A percentile compares a stretch with the other conserved stretches of the same genome.
These are phyloP conservation scores for Cucumis cinereus DNA, from an alignment of 306 rosid species.

Conservation along the genomic window DNA sequence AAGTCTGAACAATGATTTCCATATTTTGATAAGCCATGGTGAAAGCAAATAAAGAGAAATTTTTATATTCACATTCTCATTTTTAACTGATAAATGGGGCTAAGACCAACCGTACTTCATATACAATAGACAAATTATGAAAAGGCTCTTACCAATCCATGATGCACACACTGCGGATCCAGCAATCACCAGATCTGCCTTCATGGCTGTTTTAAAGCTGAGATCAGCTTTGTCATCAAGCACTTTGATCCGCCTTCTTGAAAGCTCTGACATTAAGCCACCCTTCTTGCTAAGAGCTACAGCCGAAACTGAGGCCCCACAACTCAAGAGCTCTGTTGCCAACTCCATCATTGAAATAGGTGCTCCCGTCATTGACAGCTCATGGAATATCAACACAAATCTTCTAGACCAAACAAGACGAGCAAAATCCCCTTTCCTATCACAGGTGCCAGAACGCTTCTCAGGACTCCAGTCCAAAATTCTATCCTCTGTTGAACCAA, in stretches of 20 bases:
- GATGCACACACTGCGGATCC: constrained; percentile 91
- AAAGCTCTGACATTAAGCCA: constrained; percentile 83
- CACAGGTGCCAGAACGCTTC: constrained; percentile 52
- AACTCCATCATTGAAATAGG: constrained; percentile 93
- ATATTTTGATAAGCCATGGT: background rate
- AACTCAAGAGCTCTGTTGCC: constrained; percentile 81
- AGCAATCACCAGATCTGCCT: constrained; percentile 72
- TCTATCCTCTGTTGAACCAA: constrained; percentile 58
- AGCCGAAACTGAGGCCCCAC: constrained; percentile 75
- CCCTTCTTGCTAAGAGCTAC: constrained; percentile 86
- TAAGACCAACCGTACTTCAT: background rate
- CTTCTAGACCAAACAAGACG: constrained; percentile 66
- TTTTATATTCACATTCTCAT: background rate
- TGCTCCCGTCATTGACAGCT: constrained; percentile 93
- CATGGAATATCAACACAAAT: constrained; percentile 73
- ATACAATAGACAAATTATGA: background rate
- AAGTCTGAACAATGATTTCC: background rate
- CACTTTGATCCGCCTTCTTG: constrained; percentile 63
- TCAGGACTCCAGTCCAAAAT: constrained; percentile 58
- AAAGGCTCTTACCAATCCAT: constrained; percentile 69
- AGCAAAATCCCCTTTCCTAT: constrained; percentile 56
- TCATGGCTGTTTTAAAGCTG: constrained; percentile 66
- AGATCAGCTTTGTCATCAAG: constrained; percentile 60
- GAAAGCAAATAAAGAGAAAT: background rate
- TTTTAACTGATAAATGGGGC: background rate